A percentile compares a stretch with the other conserved stretches of the same genome.
These are phyloP conservation scores for Populus tremula DNA, from an alignment of 345 rosid genomes.

Conservation along the genomic window DNA sequence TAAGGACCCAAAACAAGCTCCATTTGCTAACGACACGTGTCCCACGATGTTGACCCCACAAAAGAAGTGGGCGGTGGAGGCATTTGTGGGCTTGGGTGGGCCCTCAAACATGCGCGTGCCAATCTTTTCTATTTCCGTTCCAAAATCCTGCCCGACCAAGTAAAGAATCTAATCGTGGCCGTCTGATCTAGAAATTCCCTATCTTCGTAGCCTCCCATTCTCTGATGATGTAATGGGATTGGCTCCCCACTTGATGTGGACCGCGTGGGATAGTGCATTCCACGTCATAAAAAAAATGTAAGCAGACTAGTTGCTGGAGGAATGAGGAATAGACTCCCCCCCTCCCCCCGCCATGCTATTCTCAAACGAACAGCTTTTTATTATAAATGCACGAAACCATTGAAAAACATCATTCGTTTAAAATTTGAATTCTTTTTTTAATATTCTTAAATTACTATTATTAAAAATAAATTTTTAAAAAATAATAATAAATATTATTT, in stretches of 20 bases:
- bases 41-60: constrained; percentile 1
- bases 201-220: not conserved
- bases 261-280: constrained; percentile 37
- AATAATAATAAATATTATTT: too few species aligned
- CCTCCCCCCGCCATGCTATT: too few species aligned
- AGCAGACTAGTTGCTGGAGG: too few species aligned
- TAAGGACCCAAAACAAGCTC: not conserved
- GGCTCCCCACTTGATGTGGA: constrained; percentile 33
- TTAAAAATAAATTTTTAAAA: too few species aligned
- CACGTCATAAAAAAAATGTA: constrained; percentile 22
- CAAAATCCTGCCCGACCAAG: constrained; percentile 13
- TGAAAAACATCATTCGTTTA: too few species aligned
- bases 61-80: constrained; percentile 27
- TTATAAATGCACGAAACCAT: too few species aligned
- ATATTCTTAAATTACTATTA: too few species aligned
- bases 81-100: constrained; percentile 18
- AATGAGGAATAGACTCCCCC: too few species aligned
- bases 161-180: constrained; percentile 35
- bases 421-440: too few species aligned
- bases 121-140: constrained; percentile 7
- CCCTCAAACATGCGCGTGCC: constrained; percentile 32
- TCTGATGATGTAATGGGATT: constrained; percentile 27
- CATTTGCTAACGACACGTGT: constrained; percentile 3
- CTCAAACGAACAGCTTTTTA: too few species aligned
- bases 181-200: constrained; percentile 17